Percentiles rank a stretch among this genome's conserved stretches.
Conservation (phyloP, 2,329 filamentous ascomycete species). For the Xenosphaeropsis pyriputrescens region DNA sequence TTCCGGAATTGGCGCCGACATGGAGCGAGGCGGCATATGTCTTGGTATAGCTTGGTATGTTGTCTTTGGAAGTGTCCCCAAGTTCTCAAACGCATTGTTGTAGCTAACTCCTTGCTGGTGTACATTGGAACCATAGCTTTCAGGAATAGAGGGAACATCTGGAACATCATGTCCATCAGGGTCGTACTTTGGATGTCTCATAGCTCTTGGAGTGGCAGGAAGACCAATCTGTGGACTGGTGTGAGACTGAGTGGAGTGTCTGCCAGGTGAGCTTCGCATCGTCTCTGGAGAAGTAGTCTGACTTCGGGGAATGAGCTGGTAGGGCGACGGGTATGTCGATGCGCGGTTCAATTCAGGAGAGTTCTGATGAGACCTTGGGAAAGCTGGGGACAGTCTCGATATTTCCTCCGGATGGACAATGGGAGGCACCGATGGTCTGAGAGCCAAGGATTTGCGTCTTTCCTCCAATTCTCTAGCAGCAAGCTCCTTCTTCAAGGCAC, state of each 20-base stretch:
- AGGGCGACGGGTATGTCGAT: constrained; percentile 15
- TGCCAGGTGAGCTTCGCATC: constrained; percentile 9
- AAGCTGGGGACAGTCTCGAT: constrained; percentile 17
- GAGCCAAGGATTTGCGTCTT: constrained; percentile 68
- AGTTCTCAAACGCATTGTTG: constrained; percentile 13
- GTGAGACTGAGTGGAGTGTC: constrained; percentile 28
- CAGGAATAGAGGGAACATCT: constrained; percentile 37
- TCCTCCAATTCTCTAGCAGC: constrained; percentile 81
- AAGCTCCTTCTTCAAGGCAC: constrained; percentile 53
- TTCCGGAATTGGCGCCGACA: constrained; percentile 43
- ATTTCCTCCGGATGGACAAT: constrained; percentile 61
- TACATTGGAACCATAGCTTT: constrained; percentile 20
- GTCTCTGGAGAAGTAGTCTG: constrained; percentile 38
- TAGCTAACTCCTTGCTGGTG: constrained; percentile 10
- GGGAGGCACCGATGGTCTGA: constrained; percentile 62
- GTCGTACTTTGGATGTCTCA: constrained; percentile 65
- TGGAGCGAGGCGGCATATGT: constrained; percentile 35
- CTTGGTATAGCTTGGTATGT: constrained; percentile 25
- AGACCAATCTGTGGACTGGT: constrained; percentile 50
- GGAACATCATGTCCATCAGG: constrained; percentile 39
- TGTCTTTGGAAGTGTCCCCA: constrained; percentile 17
- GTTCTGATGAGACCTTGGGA: constrained; percentile 4
- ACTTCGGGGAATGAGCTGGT: constrained; percentile 38
- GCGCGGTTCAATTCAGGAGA: constrained; percentile 11
- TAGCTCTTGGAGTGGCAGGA: constrained; percentile 83